Evolutionary conservation across 106 monocot species (phyloP).

Genomic region (Dendrobium catenatum): DNA sequence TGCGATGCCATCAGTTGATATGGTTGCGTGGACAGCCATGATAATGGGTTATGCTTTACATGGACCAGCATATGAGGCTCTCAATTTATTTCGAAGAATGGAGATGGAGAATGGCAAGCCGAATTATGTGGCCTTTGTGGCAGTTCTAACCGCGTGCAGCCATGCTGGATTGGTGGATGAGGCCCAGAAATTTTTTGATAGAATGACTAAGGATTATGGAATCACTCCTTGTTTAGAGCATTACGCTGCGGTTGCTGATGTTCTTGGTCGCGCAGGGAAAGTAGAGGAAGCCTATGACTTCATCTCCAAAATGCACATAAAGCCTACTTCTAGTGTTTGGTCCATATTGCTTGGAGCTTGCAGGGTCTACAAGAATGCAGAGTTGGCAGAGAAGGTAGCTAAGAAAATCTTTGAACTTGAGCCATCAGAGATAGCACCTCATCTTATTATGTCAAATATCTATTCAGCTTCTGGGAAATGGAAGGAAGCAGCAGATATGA

Average conservation of each 20-base stretch:
- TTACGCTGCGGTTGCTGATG: conserved; percentile 80
- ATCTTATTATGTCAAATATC: conserved; percentile 77
- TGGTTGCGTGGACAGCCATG: conserved; percentile 86
- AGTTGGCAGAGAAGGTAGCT: conserved; percentile 59
- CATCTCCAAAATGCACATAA: conserved; percentile 68
- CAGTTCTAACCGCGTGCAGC: conserved; percentile 87
- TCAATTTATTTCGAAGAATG: conserved; percentile 62
- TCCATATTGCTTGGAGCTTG: conserved; percentile 68
- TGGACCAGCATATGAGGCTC: conserved; percentile 67
- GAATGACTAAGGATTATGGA: conserved; percentile 56
- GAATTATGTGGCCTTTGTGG: conserved; percentile 71
- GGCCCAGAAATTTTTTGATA: conserved; percentile 42
- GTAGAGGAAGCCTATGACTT: conserved; percentile 69
- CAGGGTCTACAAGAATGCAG: conserved; percentile 52
- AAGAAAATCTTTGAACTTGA: conserved; percentile 66
- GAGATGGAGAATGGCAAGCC: conserved; percentile 46
- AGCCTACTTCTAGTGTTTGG: conserved; percentile 83
- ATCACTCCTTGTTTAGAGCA: conserved; percentile 77
- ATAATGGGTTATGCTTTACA: conserved; percentile 97
- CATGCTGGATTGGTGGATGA: conserved; percentile 80
- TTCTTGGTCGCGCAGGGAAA: conserved; percentile 74
- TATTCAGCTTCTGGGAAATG: conserved; percentile 80
- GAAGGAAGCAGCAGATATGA: conserved; percentile 60
- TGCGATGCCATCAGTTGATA: conserved; percentile 40
- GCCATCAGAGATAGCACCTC: conserved; percentile 40